Conservation (phyloP, 306 rosid species). For the Prunus armeniaca region DNA sequence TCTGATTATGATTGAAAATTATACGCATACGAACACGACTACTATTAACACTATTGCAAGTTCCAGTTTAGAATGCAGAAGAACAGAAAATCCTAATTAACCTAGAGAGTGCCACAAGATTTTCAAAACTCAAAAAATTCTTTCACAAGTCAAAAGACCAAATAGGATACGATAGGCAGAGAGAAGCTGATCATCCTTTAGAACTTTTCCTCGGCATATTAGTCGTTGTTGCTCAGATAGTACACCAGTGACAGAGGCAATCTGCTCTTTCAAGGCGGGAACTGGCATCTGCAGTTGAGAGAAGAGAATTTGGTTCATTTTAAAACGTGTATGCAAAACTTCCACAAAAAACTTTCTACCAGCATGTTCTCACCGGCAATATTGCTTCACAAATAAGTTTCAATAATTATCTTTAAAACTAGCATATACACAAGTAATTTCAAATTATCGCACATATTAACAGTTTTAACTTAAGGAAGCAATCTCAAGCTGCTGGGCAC, state of each 20-base stretch:
- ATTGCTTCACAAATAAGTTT: conserved; percentile 17
- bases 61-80: background rate
- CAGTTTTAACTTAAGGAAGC: conserved; percentile 6
- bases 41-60: background rate
- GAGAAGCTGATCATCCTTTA: conserved; percentile 63
- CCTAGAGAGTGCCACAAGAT: background rate
- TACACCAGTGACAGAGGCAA: conserved; percentile 67
- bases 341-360: background rate
- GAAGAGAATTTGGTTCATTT: background rate
- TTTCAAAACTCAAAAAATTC: background rate
- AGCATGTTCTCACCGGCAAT: background rate
- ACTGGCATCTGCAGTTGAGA: conserved; percentile 79
- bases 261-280: conserved; percentile 58
- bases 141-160: background rate
- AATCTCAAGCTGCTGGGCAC: conserved; percentile 18
- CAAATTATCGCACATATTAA: conserved; percentile 2
- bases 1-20: background rate
- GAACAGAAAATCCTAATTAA: background rate
- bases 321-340: background rate
- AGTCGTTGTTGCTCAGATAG: conserved; percentile 57
- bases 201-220: conserved; percentile 68
- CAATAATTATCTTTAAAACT: conserved; percentile 4
- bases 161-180: conserved; percentile 65
- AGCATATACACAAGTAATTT: conserved; percentile 7
- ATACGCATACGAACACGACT: background rate